A percentile compares a stretch with the other conserved stretches of the same genome.
Conservation (phyloP, 768 basidiomycete species). For the Russula virescens region DNA sequence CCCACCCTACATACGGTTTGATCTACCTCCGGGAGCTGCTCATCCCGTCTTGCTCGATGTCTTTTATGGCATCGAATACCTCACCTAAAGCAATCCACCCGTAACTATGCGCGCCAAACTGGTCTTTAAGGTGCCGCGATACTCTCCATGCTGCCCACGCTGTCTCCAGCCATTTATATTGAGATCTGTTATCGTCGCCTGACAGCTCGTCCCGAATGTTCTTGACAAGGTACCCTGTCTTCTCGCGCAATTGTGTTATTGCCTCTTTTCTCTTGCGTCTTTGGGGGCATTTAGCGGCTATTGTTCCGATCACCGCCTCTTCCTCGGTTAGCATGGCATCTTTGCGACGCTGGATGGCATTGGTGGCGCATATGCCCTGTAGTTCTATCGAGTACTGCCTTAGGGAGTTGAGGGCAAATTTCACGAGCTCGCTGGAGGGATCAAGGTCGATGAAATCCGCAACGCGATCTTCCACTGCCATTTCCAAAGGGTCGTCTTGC, state of each 20-base stretch:
- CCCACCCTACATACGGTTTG: not conserved
- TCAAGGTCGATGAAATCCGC: conserved; percentile 25
- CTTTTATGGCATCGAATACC: conserved; percentile 47
- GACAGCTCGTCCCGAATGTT: conserved; percentile 45
- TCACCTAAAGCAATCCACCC: conserved; percentile 54
- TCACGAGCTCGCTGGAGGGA: conserved; percentile 10
- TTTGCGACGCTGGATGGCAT: conserved; percentile 39
- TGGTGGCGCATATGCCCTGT: conserved; percentile 40
- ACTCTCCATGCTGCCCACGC: conserved; percentile 56
- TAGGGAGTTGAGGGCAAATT: conserved; percentile 25
- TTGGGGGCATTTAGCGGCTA: conserved; percentile 56
- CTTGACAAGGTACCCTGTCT: conserved; percentile 47
- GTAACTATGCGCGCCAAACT: conserved; percentile 58
- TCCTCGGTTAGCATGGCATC: conserved; percentile 48
- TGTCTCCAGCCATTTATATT: conserved; percentile 38
- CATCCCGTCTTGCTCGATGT: conserved; percentile 38
- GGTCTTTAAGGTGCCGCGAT: conserved; percentile 32
- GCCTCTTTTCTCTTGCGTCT: conserved; percentile 46
- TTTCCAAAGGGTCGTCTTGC: conserved; percentile 1
- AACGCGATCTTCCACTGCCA: conserved; percentile 25
- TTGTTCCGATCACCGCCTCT: conserved; percentile 62
- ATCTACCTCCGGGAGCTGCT: conserved; percentile 15
- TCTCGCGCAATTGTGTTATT: conserved; percentile 52
- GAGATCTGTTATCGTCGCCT: conserved; percentile 41
- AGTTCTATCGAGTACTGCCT: conserved; percentile 42